phyloP scores from a whole-genome alignment of 208 protist genomes.

The Trypanosoma caninum region DNA sequence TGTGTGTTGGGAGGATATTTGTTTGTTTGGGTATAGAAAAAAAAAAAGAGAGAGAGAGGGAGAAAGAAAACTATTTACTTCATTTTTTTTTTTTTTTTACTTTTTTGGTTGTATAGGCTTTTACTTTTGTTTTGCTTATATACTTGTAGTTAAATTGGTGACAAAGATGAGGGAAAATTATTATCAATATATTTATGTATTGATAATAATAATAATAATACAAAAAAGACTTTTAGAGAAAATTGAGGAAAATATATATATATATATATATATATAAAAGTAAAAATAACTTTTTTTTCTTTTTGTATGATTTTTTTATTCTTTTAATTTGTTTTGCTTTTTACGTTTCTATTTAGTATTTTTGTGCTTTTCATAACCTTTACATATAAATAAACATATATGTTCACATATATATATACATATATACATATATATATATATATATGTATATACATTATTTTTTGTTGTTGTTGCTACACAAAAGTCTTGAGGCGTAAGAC shows the following conservation, averaged over 20 bases:
- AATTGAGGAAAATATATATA: neutral
- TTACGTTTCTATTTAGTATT: constrained; percentile 3
- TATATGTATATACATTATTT: neutral
- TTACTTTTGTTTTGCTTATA: too few species aligned
- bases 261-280: neutral
- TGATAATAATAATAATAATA: constrained; percentile 1
- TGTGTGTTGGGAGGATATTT: neutral
- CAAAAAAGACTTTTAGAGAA: constrained; percentile 14
- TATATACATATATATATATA: neutral
- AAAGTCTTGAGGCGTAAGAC: too few species aligned
- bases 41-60: neutral
- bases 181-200: neutral
- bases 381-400: neutral
- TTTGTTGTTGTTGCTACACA: too few species aligned
- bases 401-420: neutral
- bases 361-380: constrained; percentile 12
- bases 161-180: neutral
- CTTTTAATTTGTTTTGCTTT: neutral
- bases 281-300: constrained; percentile 8
- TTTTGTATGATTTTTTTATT: constrained; percentile 13
- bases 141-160: too few species aligned
- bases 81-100: too few species aligned
- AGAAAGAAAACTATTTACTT: neutral
- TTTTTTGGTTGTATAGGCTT: too few species aligned
- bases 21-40: neutral